Percentiles rank a stretch among this genome's conserved stretches.
Conservation (phyloP, 2,329 filamentous ascomycete genomes). For the Colletotrichum sp. region DNA sequence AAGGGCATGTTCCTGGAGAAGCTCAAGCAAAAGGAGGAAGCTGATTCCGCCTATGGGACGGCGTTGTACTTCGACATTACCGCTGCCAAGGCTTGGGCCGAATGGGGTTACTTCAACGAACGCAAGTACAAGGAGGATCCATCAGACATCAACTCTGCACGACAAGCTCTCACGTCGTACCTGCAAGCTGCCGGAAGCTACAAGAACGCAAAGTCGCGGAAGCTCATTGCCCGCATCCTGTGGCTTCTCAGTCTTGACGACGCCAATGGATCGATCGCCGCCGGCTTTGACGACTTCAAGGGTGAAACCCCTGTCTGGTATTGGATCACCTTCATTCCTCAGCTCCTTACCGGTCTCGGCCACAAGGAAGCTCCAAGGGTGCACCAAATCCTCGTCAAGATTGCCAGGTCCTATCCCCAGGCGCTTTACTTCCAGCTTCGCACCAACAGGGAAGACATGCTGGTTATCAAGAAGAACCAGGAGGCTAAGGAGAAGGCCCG, state of each 20-base stretch:
- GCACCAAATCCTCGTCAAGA: conserved; percentile 85
- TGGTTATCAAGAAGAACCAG: conserved; percentile 87
- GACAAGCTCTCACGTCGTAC: conserved; percentile 94
- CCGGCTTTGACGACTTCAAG: conserved; percentile 94
- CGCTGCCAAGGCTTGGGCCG: conserved; percentile 96
- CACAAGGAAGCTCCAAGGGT: conserved; percentile 91
- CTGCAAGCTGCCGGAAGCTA: conserved; percentile 94
- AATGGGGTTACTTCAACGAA: conserved; percentile 99
- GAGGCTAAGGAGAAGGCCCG: conserved; percentile 73
- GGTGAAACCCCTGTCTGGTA: conserved; percentile 98
- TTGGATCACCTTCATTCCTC: conserved; percentile 99
- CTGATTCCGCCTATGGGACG: conserved; percentile 92
- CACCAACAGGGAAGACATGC: conserved; percentile 93
- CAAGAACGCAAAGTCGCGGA: conserved; percentile 95
- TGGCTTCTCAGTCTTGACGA: conserved; percentile 97
- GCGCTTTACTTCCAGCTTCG: conserved; percentile 94
- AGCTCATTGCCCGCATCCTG: conserved; percentile 88
- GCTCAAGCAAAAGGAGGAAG: conserved; percentile 86
- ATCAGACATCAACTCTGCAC: conserved; percentile 79
- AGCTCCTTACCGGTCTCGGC: conserved; percentile 88
- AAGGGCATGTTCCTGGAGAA: conserved; percentile 99
- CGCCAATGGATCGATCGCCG: conserved; percentile 78
- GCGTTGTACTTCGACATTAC: conserved; percentile 96
- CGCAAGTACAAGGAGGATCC: conserved; percentile 93
- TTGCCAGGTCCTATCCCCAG: conserved; percentile 95